phyloP scores from a whole-genome alignment of 192 early-diverging fungal species.

The Mortierella claussenii region DNA sequence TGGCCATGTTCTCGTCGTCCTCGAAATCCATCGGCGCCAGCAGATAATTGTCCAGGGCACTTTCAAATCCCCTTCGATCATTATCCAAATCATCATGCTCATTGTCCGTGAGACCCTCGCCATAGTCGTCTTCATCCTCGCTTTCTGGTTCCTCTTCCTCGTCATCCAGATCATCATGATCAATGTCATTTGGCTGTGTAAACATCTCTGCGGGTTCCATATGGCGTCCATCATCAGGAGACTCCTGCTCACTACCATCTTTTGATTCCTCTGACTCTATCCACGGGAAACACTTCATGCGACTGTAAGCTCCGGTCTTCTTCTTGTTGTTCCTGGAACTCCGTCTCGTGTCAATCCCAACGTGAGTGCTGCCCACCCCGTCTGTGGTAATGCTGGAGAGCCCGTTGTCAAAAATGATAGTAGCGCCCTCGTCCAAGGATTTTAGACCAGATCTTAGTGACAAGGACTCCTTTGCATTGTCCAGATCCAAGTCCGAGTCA shows the following conservation, averaged over 20 bases:
- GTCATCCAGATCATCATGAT: neutral
- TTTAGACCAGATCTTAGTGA: neutral
- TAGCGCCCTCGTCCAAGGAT: neutral
- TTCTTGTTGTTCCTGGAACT: no score
- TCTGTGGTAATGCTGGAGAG: conserved; percentile 1
- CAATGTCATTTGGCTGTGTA: neutral
- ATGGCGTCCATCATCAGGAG: no score
- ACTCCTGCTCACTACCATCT: no score
- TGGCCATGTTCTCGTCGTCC: conserved; percentile 22
- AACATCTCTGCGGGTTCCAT: neutral
- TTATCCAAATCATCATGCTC: conserved; percentile 1
- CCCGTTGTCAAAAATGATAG: conserved; percentile 22
- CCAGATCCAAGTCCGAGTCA: conserved; percentile 24
- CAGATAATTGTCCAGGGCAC: conserved; percentile 28
- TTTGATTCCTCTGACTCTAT: no score
- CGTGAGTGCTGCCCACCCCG: neutral
- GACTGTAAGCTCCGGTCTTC: no score
- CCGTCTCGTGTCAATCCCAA: neutral
- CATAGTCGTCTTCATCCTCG: conserved; percentile 14
- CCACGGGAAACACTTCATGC: no score
- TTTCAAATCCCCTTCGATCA: neutral
- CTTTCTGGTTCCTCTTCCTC: conserved; percentile 5
- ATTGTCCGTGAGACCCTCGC: neutral
- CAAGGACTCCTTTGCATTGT: neutral
- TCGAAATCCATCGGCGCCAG: conserved; percentile 47